These are phyloP conservation scores for Paratrypanosoma confusum DNA, from an alignment of 208 protist species.

Conservation along the genomic window DNA sequence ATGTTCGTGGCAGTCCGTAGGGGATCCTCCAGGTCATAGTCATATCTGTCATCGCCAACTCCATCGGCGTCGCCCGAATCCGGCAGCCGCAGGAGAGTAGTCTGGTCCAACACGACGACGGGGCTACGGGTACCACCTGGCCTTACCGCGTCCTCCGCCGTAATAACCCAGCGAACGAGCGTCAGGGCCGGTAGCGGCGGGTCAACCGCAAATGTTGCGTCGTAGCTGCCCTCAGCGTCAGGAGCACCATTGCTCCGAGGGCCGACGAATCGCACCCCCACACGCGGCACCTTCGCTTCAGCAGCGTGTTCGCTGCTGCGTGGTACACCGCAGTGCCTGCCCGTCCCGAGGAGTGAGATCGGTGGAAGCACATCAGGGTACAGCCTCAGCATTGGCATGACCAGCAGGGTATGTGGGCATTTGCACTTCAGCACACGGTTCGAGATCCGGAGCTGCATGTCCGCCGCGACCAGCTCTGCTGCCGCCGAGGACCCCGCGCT, in stretches of 20 bases:
- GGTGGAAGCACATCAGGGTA: slow-evolving; percentile 40
- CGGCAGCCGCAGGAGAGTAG: slow-evolving; percentile 14
- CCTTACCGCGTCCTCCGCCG: neutral
- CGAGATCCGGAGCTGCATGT: slow-evolving; percentile 70
- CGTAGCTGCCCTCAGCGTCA: slow-evolving; percentile 18
- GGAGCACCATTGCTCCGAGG: neutral
- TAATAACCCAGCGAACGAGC: slow-evolving; percentile 36
- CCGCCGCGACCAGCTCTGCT: slow-evolving; percentile 7
- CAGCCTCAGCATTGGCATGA: slow-evolving; percentile 62
- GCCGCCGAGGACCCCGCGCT: too few species aligned
- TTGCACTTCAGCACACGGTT: slow-evolving; percentile 81
- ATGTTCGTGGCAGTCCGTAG: slow-evolving; percentile 10
- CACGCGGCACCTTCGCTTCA: neutral
- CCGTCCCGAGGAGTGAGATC: slow-evolving; percentile 43
- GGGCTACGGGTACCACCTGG: neutral
- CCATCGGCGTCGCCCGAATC: slow-evolving; percentile 2
- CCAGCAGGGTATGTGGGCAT: slow-evolving; percentile 77
- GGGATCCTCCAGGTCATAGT: neutral
- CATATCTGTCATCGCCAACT: neutral
- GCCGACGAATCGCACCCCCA: neutral
- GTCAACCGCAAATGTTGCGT: slow-evolving; percentile 36
- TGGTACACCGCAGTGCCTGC: slow-evolving; percentile 48
- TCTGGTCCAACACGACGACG: slow-evolving; percentile 26
- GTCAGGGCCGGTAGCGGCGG: slow-evolving; percentile 40
- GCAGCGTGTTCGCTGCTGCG: neutral